Conservation (phyloP, 2,329 filamentous ascomycete genomes). For the Exophiala lecanii-corni region DNA sequence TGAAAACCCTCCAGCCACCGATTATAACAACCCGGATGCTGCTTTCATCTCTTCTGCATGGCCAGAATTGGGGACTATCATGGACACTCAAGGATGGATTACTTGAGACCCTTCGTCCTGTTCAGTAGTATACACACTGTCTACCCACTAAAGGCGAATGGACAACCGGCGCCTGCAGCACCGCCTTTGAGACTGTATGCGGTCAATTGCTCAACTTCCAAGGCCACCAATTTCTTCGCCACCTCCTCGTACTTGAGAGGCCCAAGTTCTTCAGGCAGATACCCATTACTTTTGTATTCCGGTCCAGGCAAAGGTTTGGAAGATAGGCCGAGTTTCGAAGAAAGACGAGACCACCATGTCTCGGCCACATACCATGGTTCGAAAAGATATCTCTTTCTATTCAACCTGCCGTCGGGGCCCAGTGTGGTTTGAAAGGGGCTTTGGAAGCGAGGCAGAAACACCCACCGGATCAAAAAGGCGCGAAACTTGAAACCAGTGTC, state of each 20-base stretch:
- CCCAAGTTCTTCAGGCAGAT: conserved; percentile 3
- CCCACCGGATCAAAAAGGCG: conserved; percentile 5
- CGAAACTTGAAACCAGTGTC: conserved; percentile 4
- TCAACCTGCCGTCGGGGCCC: not conserved
- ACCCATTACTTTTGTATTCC: conserved; percentile 4
- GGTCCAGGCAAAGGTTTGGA: conserved; percentile 1
- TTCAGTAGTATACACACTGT: not conserved
- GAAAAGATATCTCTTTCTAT: not conserved
- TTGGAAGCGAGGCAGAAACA: conserved; percentile 3
- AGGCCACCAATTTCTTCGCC: not conserved
- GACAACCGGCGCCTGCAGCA: conserved; percentile 1
- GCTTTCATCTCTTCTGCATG: not conserved
- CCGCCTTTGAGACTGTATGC: not conserved
- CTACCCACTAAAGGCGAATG: not conserved
- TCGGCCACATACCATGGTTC: conserved; percentile 5
- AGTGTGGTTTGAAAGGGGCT: not conserved
- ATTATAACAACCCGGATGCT: not conserved
- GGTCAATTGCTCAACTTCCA: conserved; percentile 1
- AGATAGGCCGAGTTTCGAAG: not conserved
- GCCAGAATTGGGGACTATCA: not conserved
- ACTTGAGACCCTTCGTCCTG: not conserved
- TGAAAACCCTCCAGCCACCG: not conserved
- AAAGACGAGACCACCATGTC: not conserved
- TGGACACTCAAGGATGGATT: not conserved
- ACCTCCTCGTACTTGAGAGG: conserved; percentile 2